Base-by-base conservation (phyloP, 768 basidiomycete species). In the Termitomyces sp. region DNA sequence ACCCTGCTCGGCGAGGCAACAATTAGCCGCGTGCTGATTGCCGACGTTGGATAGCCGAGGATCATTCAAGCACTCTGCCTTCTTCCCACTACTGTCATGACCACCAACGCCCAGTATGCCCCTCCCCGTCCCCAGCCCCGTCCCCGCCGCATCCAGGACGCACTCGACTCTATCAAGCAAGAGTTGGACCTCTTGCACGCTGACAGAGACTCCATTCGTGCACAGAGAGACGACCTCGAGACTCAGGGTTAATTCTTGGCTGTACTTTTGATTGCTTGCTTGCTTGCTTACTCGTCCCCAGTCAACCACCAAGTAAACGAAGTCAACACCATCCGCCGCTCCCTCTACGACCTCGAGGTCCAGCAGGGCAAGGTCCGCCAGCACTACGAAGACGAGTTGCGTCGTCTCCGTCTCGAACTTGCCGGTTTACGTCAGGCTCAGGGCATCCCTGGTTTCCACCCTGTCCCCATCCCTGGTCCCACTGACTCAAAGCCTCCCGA, bases 171-270 rank as follows among this genome's bases (percentile, higher is more conserved):
- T 59, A 84, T 95, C 68, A 83, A 85, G 62, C 82, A 82, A 45
- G 93, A 95, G 75, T 93, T 90, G 63, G 91, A 95, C 35, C 72
- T 74, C 54, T 71, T 92, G 45, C 71, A 83, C 4, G 72, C 78
- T 27, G 92, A 95, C 23, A 45, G 64, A 1, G 62, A 63, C 38
- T 65, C 75, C 84, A 49, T 89, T 61, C 81, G 92, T 50, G 79
- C 75, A n/a, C 91, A 96, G 74, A 76, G 93, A 41, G 95, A 97
- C 65, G 96, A 98, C 58, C 90, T 86, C 67, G 95, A 98, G 73
- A 78, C 77, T 3, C 94, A 94, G 78, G 84, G 96, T 95, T n/a
- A n/a, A n/a, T n/a, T n/a, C n/a, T n/a, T n/a, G n/a, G n/a, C n/a
- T 25, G 29, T 29, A 29, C 42, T n/a, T n/a, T n/a, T n/a, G n/a